A percentile compares a stretch with the other conserved stretches of the same genome.
Conservation (phyloP, 495 filamentous ascomycete genomes). For the Pyrenopolyporus hunteri region DNA sequence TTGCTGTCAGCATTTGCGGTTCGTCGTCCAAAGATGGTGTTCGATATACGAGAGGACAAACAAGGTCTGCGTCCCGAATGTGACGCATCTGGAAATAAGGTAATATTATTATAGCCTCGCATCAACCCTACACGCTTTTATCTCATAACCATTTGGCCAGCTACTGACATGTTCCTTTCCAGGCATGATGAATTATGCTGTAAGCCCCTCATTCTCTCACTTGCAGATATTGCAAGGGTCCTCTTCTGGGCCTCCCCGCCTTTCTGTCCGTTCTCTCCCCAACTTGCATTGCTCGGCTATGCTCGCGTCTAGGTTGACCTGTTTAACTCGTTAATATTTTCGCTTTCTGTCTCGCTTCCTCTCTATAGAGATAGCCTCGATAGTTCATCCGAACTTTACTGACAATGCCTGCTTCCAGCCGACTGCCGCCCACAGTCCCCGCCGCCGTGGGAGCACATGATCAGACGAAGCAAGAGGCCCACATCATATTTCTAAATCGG, state of each 20-base stretch:
- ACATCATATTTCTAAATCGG: slow-evolving; percentile 34
- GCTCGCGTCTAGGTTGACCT: no score
- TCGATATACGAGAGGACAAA: slow-evolving; percentile 42
- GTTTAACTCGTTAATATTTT: no score
- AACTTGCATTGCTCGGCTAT: no score
- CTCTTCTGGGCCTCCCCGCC: slow-evolving; percentile 7
- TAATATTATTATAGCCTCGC: slow-evolving; percentile 26
- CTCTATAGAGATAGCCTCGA: no score
- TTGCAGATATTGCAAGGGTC: slow-evolving; percentile 26
- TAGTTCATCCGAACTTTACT: no score
- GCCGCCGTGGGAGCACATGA: slow-evolving; percentile 43
- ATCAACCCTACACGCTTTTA: slow-evolving; percentile 15
- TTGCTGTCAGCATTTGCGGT: slow-evolving; percentile 42
- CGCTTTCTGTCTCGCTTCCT: no score
- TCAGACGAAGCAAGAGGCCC: slow-evolving; percentile 35
- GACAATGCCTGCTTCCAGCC: slow-evolving; percentile 28
- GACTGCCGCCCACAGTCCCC: slow-evolving; percentile 40
- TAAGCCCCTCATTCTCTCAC: slow-evolving; percentile 26
- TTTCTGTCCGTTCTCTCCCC: neutral
- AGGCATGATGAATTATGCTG: slow-evolving; percentile 44
- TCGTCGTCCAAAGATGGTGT: slow-evolving; percentile 44
- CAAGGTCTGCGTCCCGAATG: slow-evolving; percentile 41
- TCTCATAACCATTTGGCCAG: slow-evolving; percentile 11
- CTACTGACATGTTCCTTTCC: slow-evolving; percentile 15
- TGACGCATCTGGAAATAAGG: slow-evolving; percentile 44